A percentile compares a stretch with the other conserved stretches of the same genome.
phyloP scores from a whole-genome alignment of 345 rosid species.

The Populus pruinosa region DNA sequence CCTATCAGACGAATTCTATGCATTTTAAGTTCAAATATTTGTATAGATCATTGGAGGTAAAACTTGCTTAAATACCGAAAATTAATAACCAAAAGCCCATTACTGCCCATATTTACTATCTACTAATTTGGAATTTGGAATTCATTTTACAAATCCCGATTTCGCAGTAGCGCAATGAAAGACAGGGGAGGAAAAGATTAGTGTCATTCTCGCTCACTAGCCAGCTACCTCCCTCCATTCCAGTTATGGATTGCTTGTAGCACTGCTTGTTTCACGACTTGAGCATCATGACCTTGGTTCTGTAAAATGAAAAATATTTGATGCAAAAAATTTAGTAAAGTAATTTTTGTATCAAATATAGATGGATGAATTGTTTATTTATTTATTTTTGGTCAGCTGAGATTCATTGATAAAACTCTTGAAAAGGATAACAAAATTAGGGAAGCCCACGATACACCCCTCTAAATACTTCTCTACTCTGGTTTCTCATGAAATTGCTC shows the following conservation, averaged over 20 bases:
- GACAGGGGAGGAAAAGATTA: neutral
- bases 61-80: neutral
- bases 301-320: conserved; percentile 20
- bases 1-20: neutral
- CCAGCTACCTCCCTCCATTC: conserved; percentile 30
- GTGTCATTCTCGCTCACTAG: neutral
- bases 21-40: neutral
- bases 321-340: neutral
- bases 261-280: conserved; percentile 71
- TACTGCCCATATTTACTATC: neutral
- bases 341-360: neutral
- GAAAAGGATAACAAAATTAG: neutral
- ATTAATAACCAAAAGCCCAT: neutral
- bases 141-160: neutral
- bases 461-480: neutral
- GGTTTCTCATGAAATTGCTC: neutral
- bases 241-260: conserved; percentile 61
- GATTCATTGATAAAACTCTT: neutral
- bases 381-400: neutral
- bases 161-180: neutral
- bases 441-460: too few relatives aligned
- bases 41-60: neutral
- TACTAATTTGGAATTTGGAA: neutral
- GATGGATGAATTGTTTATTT: neutral
- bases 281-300: conserved; percentile 68